A percentile compares a stretch with the other conserved stretches of the same genome.
Evolutionary conservation across 805 yeast genomes (phyloP).

Genomic region (Ogataea zsoltii): DNA sequence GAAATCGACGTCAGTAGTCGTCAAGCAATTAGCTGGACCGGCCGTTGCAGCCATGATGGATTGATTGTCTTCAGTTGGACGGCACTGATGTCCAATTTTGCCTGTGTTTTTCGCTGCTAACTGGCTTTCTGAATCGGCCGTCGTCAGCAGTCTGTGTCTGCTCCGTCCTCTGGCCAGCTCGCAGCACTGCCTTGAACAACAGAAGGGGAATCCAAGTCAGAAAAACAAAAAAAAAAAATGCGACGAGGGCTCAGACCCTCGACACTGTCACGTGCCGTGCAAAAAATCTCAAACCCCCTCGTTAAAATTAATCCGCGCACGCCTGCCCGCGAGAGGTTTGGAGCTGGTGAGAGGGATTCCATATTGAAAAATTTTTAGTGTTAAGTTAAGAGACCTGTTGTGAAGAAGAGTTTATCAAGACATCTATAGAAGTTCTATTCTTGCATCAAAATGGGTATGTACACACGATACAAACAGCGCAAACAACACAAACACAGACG

Average conservation of each 20-base stretch:
- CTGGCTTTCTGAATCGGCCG: no score
- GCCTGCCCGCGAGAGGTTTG: constrained; percentile 4
- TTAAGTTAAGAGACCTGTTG: constrained; percentile 1
- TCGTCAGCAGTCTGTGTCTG: no score
- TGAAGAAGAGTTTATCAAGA: constrained; percentile 4
- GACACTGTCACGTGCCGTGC: background rate
- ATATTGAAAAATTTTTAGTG: constrained; percentile 18
- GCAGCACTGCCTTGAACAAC: no score
- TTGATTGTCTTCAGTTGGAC: no score
- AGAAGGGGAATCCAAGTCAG: background rate
- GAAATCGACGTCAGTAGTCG: no score
- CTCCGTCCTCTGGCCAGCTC: no score
- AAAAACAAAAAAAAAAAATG: no score
- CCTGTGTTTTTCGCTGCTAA: no score
- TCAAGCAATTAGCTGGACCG: no score
- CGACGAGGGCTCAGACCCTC: constrained; percentile 5
- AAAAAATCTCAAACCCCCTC: background rate
- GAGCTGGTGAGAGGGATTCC: constrained; percentile 3
- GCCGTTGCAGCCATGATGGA: no score
- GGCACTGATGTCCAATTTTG: no score
- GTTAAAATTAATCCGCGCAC: constrained; percentile 3
- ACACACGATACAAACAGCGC: constrained; percentile 1
- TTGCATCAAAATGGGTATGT: constrained; percentile 24
- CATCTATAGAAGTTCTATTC: constrained; percentile 17
- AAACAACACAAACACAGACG: background rate